A percentile compares a stretch with the other conserved stretches of the same genome.
Conservation (phyloP, 2,329 filamentous ascomycete genomes). For the Xylaria arbuscula region DNA sequence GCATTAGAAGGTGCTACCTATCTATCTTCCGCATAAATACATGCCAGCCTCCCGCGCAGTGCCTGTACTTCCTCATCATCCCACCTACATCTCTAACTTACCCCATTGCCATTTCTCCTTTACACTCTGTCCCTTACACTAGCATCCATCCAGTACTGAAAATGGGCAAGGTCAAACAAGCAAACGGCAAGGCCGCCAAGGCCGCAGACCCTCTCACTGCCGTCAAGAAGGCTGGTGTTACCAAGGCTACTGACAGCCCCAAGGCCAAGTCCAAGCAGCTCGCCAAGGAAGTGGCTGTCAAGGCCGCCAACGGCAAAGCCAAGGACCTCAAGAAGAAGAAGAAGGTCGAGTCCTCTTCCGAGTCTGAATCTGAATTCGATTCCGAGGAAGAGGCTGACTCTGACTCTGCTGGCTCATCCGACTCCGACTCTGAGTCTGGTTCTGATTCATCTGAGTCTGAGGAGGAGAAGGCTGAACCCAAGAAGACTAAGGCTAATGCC, state of each 20-base stretch:
- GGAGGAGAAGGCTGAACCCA: slow-evolving; percentile 50
- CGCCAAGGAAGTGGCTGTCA: slow-evolving; percentile 68
- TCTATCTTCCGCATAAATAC: slow-evolving; percentile 41
- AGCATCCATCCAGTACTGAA: slow-evolving; percentile 47
- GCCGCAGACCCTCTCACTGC: slow-evolving; percentile 61
- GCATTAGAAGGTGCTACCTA: slow-evolving; percentile 36
- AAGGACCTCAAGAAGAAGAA: slow-evolving; percentile 55
- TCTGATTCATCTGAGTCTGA: slow-evolving; percentile 45
- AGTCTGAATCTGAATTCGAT: slow-evolving; percentile 52
- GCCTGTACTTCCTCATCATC: slow-evolving; percentile 14
- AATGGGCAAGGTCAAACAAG: slow-evolving; percentile 76
- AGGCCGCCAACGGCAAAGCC: slow-evolving; percentile 54
- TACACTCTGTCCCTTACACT: not conserved
- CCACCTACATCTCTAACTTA: slow-evolving; percentile 10
- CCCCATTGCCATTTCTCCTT: not conserved
- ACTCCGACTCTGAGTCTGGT: slow-evolving; percentile 36
- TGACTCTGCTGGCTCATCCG: slow-evolving; percentile 41
- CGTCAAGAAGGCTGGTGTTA: slow-evolving; percentile 74
- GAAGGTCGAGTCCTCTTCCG: slow-evolving; percentile 54
- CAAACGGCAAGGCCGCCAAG: slow-evolving; percentile 65
- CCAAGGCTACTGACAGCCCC: slow-evolving; percentile 73
- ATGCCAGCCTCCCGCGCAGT: slow-evolving; percentile 24
- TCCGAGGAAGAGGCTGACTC: slow-evolving; percentile 47
- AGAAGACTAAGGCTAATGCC: slow-evolving; percentile 45
- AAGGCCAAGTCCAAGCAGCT: slow-evolving; percentile 75